phyloP scores from a whole-genome alignment of 305 asterid genomes.

The Rubia occidens region DNA sequence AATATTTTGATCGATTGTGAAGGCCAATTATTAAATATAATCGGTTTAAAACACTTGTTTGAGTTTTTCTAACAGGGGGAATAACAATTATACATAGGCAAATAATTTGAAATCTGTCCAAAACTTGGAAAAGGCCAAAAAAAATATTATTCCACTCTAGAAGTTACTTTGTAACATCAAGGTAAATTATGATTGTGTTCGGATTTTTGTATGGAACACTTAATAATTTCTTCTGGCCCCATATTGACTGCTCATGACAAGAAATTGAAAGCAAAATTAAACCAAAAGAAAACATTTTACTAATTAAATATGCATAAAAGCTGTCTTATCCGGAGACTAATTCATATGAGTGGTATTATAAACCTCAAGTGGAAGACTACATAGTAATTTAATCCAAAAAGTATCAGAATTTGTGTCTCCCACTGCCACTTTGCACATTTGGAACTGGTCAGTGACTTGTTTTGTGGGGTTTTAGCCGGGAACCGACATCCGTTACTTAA shows the following conservation, averaged over 20 bases:
- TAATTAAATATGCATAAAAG: neutral
- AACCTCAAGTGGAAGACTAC: neutral
- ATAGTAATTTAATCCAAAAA: neutral
- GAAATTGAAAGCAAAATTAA: neutral
- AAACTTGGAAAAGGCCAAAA: no score
- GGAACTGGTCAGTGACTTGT: neutral
- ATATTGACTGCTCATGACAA: neutral
- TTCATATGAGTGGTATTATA: neutral
- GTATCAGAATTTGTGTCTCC: neutral
- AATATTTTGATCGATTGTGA: no score
- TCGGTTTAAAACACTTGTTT: no score
- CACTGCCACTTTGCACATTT: neutral
- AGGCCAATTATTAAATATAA: no score
- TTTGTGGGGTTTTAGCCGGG: neutral
- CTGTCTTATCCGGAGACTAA: neutral
- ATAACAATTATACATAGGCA: no score
- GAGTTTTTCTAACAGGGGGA: no score
- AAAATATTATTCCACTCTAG: no score
- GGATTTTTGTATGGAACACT: neutral
- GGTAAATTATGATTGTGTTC: neutral
- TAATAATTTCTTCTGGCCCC: neutral
- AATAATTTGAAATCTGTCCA: no score
- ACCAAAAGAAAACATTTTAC: neutral
- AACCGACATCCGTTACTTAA: neutral
- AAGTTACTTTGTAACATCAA: no score